Evolutionary conservation across 179 eudicot genomes (phyloP).

Genomic region (Corrigiola litoralis): DNA sequence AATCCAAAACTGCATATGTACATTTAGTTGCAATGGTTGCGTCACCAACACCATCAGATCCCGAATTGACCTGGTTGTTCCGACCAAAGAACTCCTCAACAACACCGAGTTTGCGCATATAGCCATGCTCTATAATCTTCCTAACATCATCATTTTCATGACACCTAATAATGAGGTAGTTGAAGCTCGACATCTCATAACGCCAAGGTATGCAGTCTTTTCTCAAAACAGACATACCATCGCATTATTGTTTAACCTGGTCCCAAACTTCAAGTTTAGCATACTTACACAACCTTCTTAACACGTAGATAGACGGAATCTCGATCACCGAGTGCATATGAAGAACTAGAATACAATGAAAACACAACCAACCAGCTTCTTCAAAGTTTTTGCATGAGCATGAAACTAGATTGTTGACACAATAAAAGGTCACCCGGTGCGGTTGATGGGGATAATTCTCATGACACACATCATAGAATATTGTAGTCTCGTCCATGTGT

Average conservation of each 20-base stretch:
- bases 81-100: too few species aligned
- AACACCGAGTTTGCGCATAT: too few species aligned
- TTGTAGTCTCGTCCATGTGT: neutral
- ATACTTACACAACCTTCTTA: neutral
- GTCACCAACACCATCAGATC: neutral
- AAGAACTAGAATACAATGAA: neutral
- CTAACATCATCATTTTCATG: too few species aligned
- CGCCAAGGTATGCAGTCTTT: neutral
- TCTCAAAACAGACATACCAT: neutral
- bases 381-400: constrained; percentile 3
- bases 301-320: neutral
- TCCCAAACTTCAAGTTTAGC: neutral
- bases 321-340: neutral
- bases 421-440: neutral
- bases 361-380: constrained; percentile 2
- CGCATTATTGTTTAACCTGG: neutral
- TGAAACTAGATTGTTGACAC: neutral
- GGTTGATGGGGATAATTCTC: neutral
- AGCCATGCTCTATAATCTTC: too few species aligned
- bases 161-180: too few species aligned
- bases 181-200: neutral
- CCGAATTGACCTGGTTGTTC: too few species aligned
- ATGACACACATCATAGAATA: neutral
- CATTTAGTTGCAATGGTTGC: neutral
- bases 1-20: neutral